A percentile compares a stretch with the other conserved stretches of the same genome.
phyloP scores from a whole-genome alignment of 2,329 filamentous ascomycete species.

The Emergomyces orientalis region DNA sequence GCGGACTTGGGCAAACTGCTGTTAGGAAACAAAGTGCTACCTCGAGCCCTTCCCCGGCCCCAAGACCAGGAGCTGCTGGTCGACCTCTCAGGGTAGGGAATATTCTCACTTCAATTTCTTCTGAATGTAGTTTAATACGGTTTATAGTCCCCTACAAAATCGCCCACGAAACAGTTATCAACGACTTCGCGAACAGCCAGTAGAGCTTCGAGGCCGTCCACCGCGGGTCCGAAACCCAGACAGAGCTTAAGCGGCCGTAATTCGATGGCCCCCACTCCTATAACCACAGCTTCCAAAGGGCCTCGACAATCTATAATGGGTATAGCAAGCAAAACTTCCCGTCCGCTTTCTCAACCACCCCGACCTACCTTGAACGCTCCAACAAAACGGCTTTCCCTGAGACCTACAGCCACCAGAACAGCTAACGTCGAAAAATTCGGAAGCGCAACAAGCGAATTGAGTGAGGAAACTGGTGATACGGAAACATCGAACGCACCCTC shows the following conservation, averaged over 20 bases:
- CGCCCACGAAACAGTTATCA: slow-evolving; percentile 64
- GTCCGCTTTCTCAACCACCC: slow-evolving; percentile 24
- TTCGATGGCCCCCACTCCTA: slow-evolving; percentile 58
- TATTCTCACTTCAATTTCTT: not conserved
- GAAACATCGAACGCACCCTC: slow-evolving; percentile 8
- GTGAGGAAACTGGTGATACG: slow-evolving; percentile 16
- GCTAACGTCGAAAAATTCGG: slow-evolving; percentile 22
- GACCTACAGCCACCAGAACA: slow-evolving; percentile 22
- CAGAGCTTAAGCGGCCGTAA: slow-evolving; percentile 48
- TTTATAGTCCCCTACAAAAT: slow-evolving; percentile 63
- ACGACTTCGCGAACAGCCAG: slow-evolving; percentile 43
- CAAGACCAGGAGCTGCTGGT: slow-evolving; percentile 40
- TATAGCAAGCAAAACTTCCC: slow-evolving; percentile 25
- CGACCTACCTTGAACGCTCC: slow-evolving; percentile 18
- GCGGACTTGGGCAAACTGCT: slow-evolving; percentile 43
- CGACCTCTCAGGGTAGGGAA: slow-evolving; percentile 32
- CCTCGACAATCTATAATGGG: slow-evolving; percentile 34
- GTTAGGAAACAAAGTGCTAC: slow-evolving; percentile 59
- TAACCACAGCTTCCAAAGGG: slow-evolving; percentile 24
- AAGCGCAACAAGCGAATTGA: slow-evolving; percentile 21
- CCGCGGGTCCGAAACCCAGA: slow-evolving; percentile 43
- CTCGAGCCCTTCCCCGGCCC: slow-evolving; percentile 61
- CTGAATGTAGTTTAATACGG: not conserved
- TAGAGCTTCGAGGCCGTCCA: slow-evolving; percentile 39
- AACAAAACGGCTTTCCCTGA: slow-evolving; percentile 29